These are phyloP conservation scores for Epichloe elymi DNA, from an alignment of 2,329 filamentous ascomycete species.

Conservation along the genomic window DNA sequence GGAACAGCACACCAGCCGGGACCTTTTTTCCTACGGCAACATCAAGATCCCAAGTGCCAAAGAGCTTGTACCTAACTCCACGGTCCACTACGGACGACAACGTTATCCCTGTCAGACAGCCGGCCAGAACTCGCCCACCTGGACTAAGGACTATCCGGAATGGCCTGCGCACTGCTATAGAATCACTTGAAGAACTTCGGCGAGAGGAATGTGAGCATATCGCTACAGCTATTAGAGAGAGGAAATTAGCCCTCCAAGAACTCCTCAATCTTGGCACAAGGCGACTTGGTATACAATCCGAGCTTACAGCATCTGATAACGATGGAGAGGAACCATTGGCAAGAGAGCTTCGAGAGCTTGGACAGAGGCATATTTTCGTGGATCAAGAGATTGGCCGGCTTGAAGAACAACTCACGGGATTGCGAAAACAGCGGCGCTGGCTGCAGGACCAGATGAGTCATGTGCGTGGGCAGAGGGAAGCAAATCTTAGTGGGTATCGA, in stretches of 20 bases:
- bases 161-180: slow-evolving; percentile 50
- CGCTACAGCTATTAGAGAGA: slow-evolving; percentile 39
- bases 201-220: slow-evolving; percentile 53
- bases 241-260: slow-evolving; percentile 44
- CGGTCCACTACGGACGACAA: slow-evolving; percentile 28
- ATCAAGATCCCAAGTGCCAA: slow-evolving; percentile 26
- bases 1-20: slow-evolving; percentile 28
- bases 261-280: slow-evolving; percentile 40
- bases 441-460: slow-evolving; percentile 48
- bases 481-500: slow-evolving; percentile 58
- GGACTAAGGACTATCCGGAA: slow-evolving; percentile 50
- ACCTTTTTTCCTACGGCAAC: slow-evolving; percentile 26
- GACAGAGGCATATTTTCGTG: slow-evolving; percentile 37
- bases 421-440: slow-evolving; percentile 47
- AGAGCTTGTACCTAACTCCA: slow-evolving; percentile 28
- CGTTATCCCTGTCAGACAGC: slow-evolving; percentile 50
- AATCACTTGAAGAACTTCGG: slow-evolving; percentile 52
- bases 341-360: slow-evolving; percentile 46
- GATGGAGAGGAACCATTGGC: slow-evolving; percentile 45
- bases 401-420: slow-evolving; percentile 47
- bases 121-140: slow-evolving; percentile 32
- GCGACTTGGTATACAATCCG: slow-evolving; percentile 33
- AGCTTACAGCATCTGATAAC: slow-evolving; percentile 40
- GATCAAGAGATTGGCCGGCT: slow-evolving; percentile 52
- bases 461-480: slow-evolving; percentile 52